Percentiles rank a stretch among this genome's conserved stretches.
phyloP scores from a whole-genome alignment of 2,329 filamentous ascomycete species.

The Apiospora kogelbergensis region DNA sequence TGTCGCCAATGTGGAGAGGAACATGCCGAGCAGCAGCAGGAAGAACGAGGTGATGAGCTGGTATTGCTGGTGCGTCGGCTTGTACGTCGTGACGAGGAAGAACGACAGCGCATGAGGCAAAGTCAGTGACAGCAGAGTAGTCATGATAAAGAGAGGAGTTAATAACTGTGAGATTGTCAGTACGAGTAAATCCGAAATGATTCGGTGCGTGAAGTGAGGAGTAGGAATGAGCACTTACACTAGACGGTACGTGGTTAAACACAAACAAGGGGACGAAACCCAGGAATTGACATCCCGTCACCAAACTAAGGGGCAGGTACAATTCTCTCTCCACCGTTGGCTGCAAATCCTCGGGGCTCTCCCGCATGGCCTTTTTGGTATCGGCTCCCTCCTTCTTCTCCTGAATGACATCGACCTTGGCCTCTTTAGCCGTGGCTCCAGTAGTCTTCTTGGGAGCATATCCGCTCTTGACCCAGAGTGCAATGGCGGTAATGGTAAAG shows the following conservation, averaged over 20 bases:
- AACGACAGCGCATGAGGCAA: slow-evolving; percentile 59
- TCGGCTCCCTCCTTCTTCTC: slow-evolving; percentile 24
- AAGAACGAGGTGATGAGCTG: slow-evolving; percentile 86
- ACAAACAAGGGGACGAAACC: slow-evolving; percentile 79
- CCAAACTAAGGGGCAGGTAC: slow-evolving; percentile 71
- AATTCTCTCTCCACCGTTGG: slow-evolving; percentile 60
- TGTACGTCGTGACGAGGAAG: slow-evolving; percentile 50
- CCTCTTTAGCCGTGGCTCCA: slow-evolving; percentile 17
- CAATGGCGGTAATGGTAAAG: slow-evolving; percentile 93
- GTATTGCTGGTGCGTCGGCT: slow-evolving; percentile 67
- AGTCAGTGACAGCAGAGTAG: slow-evolving; percentile 52
- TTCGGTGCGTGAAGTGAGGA: neutral
- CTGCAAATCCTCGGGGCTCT: slow-evolving; percentile 13
- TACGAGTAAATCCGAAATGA: neutral
- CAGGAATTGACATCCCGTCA: slow-evolving; percentile 71
- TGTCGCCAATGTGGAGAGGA: slow-evolving; percentile 87
- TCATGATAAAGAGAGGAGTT: slow-evolving; percentile 56
- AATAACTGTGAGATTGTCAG: slow-evolving; percentile 48
- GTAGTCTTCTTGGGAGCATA: slow-evolving; percentile 35
- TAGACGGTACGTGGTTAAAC: slow-evolving; percentile 73
- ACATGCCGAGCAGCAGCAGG: slow-evolving; percentile 87
- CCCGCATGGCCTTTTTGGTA: neutral
- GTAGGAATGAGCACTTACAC: slow-evolving; percentile 48
- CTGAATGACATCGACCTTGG: slow-evolving; percentile 17
- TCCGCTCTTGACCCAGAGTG: slow-evolving; percentile 90